A percentile compares a stretch with the other conserved stretches of the same genome.
phyloP scores from a whole-genome alignment of 2,329 filamentous ascomycete genomes.

The Microsporum canis region DNA sequence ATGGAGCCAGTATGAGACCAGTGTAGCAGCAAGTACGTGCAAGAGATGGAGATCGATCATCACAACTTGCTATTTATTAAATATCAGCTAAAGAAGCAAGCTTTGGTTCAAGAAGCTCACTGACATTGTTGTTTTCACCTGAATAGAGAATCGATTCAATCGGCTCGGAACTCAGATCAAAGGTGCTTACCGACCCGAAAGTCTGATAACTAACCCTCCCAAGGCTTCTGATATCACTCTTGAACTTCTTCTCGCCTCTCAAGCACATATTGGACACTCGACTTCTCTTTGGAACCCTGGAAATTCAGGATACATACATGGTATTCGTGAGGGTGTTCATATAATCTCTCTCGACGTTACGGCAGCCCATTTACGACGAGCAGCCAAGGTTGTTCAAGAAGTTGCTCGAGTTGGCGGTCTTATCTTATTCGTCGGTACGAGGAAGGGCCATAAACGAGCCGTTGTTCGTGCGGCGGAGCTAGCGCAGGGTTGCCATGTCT shows the following conservation, averaged over 20 bases:
- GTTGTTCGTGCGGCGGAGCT: constrained; percentile 72
- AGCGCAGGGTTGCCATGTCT: constrained; percentile 72
- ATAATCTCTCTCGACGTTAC: constrained; percentile 88
- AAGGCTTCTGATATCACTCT: constrained; percentile 70
- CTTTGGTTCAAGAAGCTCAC: not conserved
- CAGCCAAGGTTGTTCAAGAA: constrained; percentile 82
- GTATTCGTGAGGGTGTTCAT: constrained; percentile 75
- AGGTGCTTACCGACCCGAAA: constrained; percentile 24
- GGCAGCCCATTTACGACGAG: constrained; percentile 78
- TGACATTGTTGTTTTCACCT: not conserved
- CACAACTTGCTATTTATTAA: not conserved
- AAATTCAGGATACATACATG: constrained; percentile 90
- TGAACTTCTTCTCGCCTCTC: constrained; percentile 77
- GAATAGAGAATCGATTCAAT: constrained; percentile 23
- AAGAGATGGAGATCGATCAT: not conserved
- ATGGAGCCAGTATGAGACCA: not conserved
- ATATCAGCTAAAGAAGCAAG: not conserved
- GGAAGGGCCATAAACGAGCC: constrained; percentile 65
- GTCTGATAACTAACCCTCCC: constrained; percentile 55
- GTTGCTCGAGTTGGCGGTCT: constrained; percentile 72
- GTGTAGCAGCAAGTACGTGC: not conserved
- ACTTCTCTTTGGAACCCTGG: constrained; percentile 88
- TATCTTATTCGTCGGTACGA: constrained; percentile 82
- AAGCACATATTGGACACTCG: constrained; percentile 81
- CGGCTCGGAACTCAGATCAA: constrained; percentile 23